phyloP scores from a whole-genome alignment of 495 filamentous ascomycete species.

The Evernia prunastri region DNA sequence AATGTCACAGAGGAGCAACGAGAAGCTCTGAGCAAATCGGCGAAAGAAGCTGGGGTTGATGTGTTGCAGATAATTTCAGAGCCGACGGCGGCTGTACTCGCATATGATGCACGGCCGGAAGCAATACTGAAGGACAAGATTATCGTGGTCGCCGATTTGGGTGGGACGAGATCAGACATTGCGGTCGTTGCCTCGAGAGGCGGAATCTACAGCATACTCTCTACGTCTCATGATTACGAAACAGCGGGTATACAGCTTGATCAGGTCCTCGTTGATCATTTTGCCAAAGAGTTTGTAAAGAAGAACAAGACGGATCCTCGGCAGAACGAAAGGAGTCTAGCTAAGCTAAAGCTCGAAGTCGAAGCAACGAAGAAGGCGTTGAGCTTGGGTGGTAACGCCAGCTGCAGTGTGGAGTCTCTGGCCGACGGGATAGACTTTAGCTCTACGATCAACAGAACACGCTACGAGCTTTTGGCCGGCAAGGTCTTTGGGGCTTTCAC shows the following conservation, averaged over 20 bases:
- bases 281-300: slow-evolving; percentile 97
- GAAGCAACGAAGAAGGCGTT: slow-evolving; percentile 87
- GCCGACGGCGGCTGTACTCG: slow-evolving; percentile 83
- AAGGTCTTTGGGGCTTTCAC: slow-evolving; percentile 84
- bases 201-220: slow-evolving; percentile 93
- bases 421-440: slow-evolving; percentile 84
- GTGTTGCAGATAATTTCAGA: slow-evolving; percentile 90
- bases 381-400: slow-evolving; percentile 77
- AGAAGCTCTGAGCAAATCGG: slow-evolving; percentile 66
- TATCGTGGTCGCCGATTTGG: slow-evolving; percentile 85
- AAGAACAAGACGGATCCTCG: slow-evolving; percentile 85
- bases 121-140: slow-evolving; percentile 73
- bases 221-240: slow-evolving; percentile 92
- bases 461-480: slow-evolving; percentile 82
- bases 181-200: slow-evolving; percentile 83
- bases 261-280: slow-evolving; percentile 86
- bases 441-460: slow-evolving; percentile 82
- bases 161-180: slow-evolving; percentile 87
- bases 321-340: slow-evolving; percentile 68
- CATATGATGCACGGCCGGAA: slow-evolving; percentile 84
- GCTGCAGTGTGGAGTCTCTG: slow-evolving; percentile 83
- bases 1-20: slow-evolving; percentile 85
- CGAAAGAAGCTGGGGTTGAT: slow-evolving; percentile 76
- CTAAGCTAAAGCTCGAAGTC: slow-evolving; percentile 87
- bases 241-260: slow-evolving; percentile 76